These are phyloP conservation scores for Penicillium sp. DNA, from an alignment of 2,329 filamentous ascomycete species.

Conservation along the genomic window DNA sequence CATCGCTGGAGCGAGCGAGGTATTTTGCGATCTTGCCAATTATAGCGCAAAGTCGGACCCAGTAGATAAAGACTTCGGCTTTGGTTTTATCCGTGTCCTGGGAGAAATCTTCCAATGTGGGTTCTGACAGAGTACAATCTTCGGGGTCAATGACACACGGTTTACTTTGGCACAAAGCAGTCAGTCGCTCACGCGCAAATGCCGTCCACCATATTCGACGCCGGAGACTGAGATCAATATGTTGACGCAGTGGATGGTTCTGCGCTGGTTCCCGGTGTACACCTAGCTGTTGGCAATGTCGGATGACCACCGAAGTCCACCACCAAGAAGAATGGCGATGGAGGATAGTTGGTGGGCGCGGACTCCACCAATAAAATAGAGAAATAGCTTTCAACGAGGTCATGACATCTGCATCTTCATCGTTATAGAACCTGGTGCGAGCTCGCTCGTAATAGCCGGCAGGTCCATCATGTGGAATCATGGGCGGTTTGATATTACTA, in stretches of 20 bases:
- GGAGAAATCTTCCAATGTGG: slow-evolving; percentile 43
- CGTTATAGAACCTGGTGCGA: slow-evolving; percentile 43
- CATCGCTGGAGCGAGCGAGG: slow-evolving; percentile 29
- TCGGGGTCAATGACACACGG: slow-evolving; percentile 47
- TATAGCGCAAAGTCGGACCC: slow-evolving; percentile 44
- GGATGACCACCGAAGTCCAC: slow-evolving; percentile 48
- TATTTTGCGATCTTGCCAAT: slow-evolving; percentile 45
- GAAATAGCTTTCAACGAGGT: slow-evolving; percentile 40
- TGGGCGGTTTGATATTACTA: slow-evolving; percentile 46
- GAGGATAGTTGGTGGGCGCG: slow-evolving; percentile 38
- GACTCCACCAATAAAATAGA: slow-evolving; percentile 50
- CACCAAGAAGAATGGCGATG: slow-evolving; percentile 48
- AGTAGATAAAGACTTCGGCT: slow-evolving; percentile 45
- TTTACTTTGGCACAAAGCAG: slow-evolving; percentile 47
- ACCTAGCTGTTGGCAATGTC: slow-evolving; percentile 48
- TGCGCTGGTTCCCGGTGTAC: slow-evolving; percentile 43
- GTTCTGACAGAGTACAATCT: slow-evolving; percentile 44
- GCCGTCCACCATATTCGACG: slow-evolving; percentile 48
- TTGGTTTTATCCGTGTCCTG: slow-evolving; percentile 26
- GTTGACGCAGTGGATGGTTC: slow-evolving; percentile 18
- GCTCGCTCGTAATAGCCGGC: slow-evolving; percentile 45
- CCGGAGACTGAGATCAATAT: slow-evolving; percentile 31
- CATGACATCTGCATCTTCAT: slow-evolving; percentile 42
- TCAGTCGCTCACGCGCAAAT: slow-evolving; percentile 44
- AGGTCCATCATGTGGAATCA: slow-evolving; percentile 43